Base-by-base conservation (phyloP, 345 rosid species). In the Salix viminalis region DNA sequence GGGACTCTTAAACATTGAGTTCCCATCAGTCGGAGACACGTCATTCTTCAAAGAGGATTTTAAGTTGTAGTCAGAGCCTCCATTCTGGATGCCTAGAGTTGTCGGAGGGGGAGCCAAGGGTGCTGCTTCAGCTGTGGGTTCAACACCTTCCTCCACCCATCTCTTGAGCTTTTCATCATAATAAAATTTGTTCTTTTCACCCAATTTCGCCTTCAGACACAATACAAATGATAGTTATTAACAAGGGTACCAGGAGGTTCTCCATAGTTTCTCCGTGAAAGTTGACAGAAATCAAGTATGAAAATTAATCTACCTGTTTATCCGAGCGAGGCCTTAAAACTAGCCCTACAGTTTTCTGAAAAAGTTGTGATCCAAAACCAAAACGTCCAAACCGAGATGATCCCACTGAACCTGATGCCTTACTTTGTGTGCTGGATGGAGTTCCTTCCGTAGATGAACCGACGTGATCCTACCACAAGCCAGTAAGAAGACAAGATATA, bases 61-160 rank as follows among this genome's bases (percentile, higher is more conserved):
- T 81, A 89, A 80, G 79, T 90, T 93, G 89, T 86, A 90, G 80
- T 88, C 90, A 34, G 86, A 32, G 58, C 75, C 81, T 74, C 95
- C 95, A 75, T 87, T 96, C 85, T 86, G 91, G 81, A 90, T 89
- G 64, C 88, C 74, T 62, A 91, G 71, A n/a, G 83, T 58, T 16
- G 90, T 90, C 52, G 99, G 99, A 78, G 99, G 99, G 73, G 98
- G 98, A 44, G 97, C 84, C 76, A 89, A 75, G 28, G 91, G 89
- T 58, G 95, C 79, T 85, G 91, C 97, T 80, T 92, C 96, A 28
- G 97, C 90, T 70, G 96, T 91, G 58, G 93, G 90, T 74, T 89
- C 96, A 62, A 80, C 99, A 70, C 99, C 99, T 87, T 87, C 97
- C 87, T 96, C 97, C 71, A 94, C 94, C 99, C 99, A 94, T 89